These are phyloP conservation scores for Wickerhamiella australiensis DNA, from an alignment of 805 yeast genomes.

Conservation along the genomic window DNA sequence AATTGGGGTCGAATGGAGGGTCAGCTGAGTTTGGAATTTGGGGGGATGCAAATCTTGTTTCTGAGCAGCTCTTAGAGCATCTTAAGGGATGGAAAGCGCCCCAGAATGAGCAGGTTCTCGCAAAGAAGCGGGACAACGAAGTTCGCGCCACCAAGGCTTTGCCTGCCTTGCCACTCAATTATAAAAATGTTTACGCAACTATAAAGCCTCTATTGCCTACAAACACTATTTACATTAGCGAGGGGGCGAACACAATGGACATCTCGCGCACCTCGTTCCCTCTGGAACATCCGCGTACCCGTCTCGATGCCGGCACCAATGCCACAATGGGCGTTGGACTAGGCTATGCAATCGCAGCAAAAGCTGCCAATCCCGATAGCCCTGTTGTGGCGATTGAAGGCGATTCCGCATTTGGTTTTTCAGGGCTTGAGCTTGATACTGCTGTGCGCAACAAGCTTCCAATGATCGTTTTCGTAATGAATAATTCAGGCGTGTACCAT, in stretches of 20 bases:
- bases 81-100: conserved; percentile 31
- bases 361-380: conserved; percentile 34
- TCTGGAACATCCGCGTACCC: conserved; percentile 37
- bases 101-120: conserved; percentile 24
- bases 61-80: conserved; percentile 28
- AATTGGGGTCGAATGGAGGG: conserved; percentile 37
- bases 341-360: conserved; percentile 58
- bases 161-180: conserved; percentile 31
- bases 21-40: conserved; percentile 35
- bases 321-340: conserved; percentile 71
- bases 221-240: conserved; percentile 37
- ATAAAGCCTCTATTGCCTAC: conserved; percentile 33
- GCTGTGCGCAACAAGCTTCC: conserved; percentile 45
- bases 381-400: conserved; percentile 53
- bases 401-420: conserved; percentile 68
- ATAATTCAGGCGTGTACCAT: conserved; percentile 61
- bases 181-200: conserved; percentile 42
- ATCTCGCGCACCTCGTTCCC: conserved; percentile 52
- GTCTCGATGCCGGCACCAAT: conserved; percentile 63
- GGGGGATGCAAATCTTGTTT: conserved; percentile 42
- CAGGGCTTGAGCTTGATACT: conserved; percentile 63
- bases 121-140: conserved; percentile 25
- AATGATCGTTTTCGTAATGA: conserved; percentile 50
- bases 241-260: conserved; percentile 75
- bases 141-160: conserved; percentile 30